Evolutionary conservation across 2,329 filamentous ascomycete genomes (phyloP), one percentile per base, ranked within the genome.

Genomic region (Zymoseptoria ardabiliae): DNA sequence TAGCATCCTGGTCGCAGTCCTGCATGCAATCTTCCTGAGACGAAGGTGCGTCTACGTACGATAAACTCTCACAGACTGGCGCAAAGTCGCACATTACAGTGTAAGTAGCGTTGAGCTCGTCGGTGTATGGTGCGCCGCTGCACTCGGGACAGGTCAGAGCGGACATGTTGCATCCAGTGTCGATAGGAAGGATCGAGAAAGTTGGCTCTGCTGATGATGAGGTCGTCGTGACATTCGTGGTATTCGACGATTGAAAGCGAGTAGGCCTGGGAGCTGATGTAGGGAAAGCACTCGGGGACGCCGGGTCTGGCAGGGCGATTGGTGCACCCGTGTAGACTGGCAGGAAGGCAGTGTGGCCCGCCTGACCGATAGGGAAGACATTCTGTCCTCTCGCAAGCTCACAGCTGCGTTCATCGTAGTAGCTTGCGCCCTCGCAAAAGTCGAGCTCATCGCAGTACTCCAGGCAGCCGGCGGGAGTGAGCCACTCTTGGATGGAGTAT

Each of bases 311-410:
- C 20, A 49, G 53, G 52, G 8, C 54, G 17, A 28, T 23, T 13
- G 20, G 21, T 19, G 57, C 45, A 25, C 35, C 55, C 11, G 57
- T 63, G n/a, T 56, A 20, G 11, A 69, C 58, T 1, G 68, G 68
- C 51, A 69, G 48, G 61, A 70, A 70, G 13, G 66, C 68, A 4
- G 65, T 67, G 50, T 66, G 67, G 2, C 65, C 65, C 9, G 54
- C 56, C 22, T 64, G 55, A 10, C 54, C 50, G 48, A 45, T 56
- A 11, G 62, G 58, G 41, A 61, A 60, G 35, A 64, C 53, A 54
- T 64, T 53, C 8, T 58, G 50, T 11, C 63, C 65, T 48, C 62
- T 66, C 20, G 67, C 68, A 50, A 70, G 62, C 55, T 65, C 60
- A 55, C 68, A 70, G 55, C 57, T 66, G 17, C 65, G 62, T 28